Evolutionary conservation across 768 basidiomycete species (phyloP), one percentile per base, ranked within the genome.

Genomic region (Sistotremastrum suecicum): DNA sequence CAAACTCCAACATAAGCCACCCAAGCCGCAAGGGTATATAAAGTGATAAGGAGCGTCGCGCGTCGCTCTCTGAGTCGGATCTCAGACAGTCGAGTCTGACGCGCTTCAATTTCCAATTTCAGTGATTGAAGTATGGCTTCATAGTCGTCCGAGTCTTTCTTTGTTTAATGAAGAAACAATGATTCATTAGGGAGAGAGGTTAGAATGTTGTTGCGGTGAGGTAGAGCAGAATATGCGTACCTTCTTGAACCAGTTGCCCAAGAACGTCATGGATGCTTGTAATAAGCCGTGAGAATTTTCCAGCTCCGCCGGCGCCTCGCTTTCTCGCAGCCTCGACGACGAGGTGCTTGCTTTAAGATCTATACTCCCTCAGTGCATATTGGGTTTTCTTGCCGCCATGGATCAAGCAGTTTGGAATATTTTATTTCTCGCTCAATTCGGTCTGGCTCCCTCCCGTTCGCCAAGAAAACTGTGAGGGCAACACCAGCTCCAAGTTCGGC

Each of bases 41-140:
- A 58, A 0, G 90, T 88, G 42, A 80, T 78, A 39, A 82, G 67
- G 43, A 88, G 67, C 12, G 82, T 83, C 1, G 86, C 70, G 6
- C 88, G 71, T 32, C 85, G 75, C 61, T 94, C 87, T 37, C 89
- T 76, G 45, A 86, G 63, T n/a, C 85, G 78, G 51, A 94, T 83
- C 57, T 88, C 88, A 1, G 81, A 76, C 10, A 91, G 74, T 48
- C 74, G 71, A 37, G 74, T 68, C 61, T 85, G 80, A 9, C 83
- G 76, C 50, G 80, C 77, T 56, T 78, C 73, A 46, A 91, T 81
- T 56, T 83, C 75, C 28, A 65, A 60, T 6, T 79, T 78, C 44
- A 91, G 70, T 39, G 66, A 61, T 28, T 80, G 71, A 31, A 91
- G 74, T 47, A 85, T 63, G 20, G 78, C 70, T 56, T 87, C 85